phyloP scores from a whole-genome alignment of 768 basidiomycete genomes.

The Macrolepiota albuminosa region DNA sequence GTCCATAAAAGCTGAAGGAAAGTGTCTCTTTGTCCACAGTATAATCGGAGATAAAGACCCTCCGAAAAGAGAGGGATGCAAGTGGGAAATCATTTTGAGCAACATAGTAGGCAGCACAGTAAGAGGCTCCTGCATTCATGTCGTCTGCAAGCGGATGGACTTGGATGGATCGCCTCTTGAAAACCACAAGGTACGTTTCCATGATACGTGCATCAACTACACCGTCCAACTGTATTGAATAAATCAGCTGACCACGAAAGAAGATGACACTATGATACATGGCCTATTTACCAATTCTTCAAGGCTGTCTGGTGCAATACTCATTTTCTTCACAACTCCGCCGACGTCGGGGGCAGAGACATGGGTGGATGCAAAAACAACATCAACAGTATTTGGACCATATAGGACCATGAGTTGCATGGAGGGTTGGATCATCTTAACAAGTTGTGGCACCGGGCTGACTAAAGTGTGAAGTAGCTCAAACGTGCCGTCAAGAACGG shows the following conservation, averaged over 20 bases:
- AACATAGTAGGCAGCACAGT: background rate
- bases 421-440: conserved; percentile 31
- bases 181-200: conserved; percentile 45
- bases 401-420: conserved; percentile 28
- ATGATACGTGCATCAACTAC: conserved; percentile 41
- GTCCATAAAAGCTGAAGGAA: conserved; percentile 38
- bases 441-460: conserved; percentile 19
- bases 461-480: conserved; percentile 16
- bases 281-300: conserved; percentile 30
- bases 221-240: conserved; percentile 29
- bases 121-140: conserved; percentile 1
- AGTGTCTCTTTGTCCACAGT: conserved; percentile 6
- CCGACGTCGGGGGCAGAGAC: conserved; percentile 8
- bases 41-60: conserved; percentile 36
- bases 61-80: conserved; percentile 33
- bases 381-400: conserved; percentile 24
- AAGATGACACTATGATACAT: background rate
- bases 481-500: conserved; percentile 6
- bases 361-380: conserved; percentile 20
- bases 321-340: conserved; percentile 1
- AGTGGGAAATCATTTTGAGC: conserved; percentile 7
- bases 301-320: conserved; percentile 8
- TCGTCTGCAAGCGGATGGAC: conserved; percentile 27
- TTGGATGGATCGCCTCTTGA: conserved; percentile 49
- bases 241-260: background rate